Percentiles rank a stretch among this genome's conserved stretches.
Evolutionary conservation across 1,284 basidiomycete species (phyloP).

Genomic region (Wolfiporia cocos): DNA sequence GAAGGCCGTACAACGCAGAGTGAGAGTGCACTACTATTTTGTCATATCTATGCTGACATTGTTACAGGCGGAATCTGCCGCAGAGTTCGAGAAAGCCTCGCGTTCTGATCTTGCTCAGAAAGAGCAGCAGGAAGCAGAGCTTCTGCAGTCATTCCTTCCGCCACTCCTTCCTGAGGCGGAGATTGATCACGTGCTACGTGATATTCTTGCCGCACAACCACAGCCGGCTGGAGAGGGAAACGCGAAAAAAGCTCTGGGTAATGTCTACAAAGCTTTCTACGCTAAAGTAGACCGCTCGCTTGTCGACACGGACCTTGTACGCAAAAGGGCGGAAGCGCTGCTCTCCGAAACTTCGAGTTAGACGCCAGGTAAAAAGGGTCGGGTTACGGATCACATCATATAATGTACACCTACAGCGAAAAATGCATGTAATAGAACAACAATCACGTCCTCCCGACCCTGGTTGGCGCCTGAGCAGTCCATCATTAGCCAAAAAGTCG

Average conservation of each 20-base stretch:
- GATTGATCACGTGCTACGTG: conserved; percentile 43
- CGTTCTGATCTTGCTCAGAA: conserved; percentile 61
- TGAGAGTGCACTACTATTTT: conserved; percentile 27
- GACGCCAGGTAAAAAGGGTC: too few species aligned
- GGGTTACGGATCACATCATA: too few species aligned
- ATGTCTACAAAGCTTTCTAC: conserved; percentile 60
- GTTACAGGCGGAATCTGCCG: conserved; percentile 51
- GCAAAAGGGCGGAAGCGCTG: conserved; percentile 39
- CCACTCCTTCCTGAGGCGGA: conserved; percentile 48
- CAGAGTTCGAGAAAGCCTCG: conserved; percentile 47
- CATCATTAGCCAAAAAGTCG: too few species aligned
- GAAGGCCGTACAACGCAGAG: conserved; percentile 53
- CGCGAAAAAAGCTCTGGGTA: conserved; percentile 36
- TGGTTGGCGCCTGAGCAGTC: too few species aligned
- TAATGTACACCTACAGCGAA: too few species aligned
- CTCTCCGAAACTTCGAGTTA: conserved; percentile 17
- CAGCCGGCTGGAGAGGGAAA: conserved; percentile 19
- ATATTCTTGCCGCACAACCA: conserved; percentile 30
- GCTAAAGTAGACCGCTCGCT: conserved; percentile 48
- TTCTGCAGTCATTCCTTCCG: conserved; percentile 54
- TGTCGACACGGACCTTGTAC: conserved; percentile 54
- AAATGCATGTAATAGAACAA: too few species aligned
- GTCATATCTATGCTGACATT: neutral
- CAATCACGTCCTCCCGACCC: too few species aligned
- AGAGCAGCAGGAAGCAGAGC: conserved; percentile 48